phyloP scores from a whole-genome alignment of 2,329 filamentous ascomycete species.

The Pseudocercospora eumusae region DNA sequence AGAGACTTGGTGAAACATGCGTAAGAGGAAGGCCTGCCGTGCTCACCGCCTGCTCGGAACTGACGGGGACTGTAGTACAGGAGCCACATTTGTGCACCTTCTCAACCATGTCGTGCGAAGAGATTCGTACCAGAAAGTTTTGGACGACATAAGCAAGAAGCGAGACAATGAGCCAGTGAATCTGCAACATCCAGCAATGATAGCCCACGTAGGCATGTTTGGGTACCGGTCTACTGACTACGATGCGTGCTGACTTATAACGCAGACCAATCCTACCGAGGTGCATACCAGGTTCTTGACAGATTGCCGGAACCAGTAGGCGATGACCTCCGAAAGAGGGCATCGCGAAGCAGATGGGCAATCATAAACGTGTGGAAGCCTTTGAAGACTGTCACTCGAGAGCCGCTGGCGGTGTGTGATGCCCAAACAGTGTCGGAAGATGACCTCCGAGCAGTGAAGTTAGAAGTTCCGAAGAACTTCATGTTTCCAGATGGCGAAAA shows the following conservation, averaged over 20 bases:
- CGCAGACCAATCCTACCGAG: conserved; percentile 4
- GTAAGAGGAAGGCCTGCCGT: not conserved
- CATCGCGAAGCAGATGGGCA: conserved; percentile 18
- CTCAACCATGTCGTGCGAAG: conserved; percentile 14
- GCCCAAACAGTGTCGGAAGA: conserved; percentile 15
- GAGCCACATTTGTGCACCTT: conserved; percentile 16
- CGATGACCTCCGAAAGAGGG: not conserved
- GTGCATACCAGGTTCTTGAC: conserved; percentile 1
- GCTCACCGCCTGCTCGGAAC: not conserved
- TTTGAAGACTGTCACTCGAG: conserved; percentile 15
- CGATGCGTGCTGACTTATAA: conserved; percentile 4
- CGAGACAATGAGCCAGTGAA: conserved; percentile 9
- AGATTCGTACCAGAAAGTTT: conserved; percentile 12
- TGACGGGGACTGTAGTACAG: not conserved
- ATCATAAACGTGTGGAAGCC: conserved; percentile 24
- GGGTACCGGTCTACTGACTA: not conserved
- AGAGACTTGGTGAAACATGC: conserved; percentile 14
- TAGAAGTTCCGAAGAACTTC: conserved; percentile 16
- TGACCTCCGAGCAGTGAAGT: conserved; percentile 16
- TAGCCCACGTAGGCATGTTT: not conserved
- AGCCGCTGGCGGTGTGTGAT: conserved; percentile 19
- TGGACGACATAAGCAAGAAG: conserved; percentile 16
- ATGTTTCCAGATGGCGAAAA: conserved; percentile 8
- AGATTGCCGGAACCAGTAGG: not conserved
- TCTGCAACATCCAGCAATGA: not conserved